Evolutionary conservation across 495 filamentous ascomycete genomes (phyloP), one percentile per base, ranked within the genome.

Genomic region (Terfezia claveryi): DNA sequence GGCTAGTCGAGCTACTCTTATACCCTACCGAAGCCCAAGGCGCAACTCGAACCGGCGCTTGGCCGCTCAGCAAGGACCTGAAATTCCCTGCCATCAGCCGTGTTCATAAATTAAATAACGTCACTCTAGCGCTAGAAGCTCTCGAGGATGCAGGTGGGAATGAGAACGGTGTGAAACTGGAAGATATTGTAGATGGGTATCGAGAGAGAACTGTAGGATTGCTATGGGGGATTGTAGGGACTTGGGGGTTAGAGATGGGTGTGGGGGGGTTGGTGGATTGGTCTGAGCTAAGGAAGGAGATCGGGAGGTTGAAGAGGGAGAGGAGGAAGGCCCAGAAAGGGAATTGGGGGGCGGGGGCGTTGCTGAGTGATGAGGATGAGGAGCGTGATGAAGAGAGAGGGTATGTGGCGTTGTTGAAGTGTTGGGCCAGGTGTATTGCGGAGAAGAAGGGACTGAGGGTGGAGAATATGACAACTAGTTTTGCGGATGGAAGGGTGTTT

Each of bases 111-210:
- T 10, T 79, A 2, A 73, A 76, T 68, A 83, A 83, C 59, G 73
- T 76, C 3, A 71, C 74, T 56, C 62, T 81, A n/a, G 75, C 76
- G 1, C 64, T 83, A 2, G 66, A 68, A 41, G 75, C 80, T 1
- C 63, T 83, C 27, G 56, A 63, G 5, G 68, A 69, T 10, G 64
- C 71, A 4, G 60, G 62, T 14, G 70, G 70, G 4, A 63, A 70
- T 9, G 61, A 57, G 2, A 58, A 66, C 20, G 62, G 67, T n/a
- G 60, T 79, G 17, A 70, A 65, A 17, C 70, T 80, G 1, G 76
- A 78, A 49, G 78, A 83, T 46, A 77, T 82, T 44, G 76, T 82
- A 7, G 74, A 83, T 59, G 80, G 80, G 7, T 74, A 80, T 56
- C 73, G 80, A 36, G 80, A 83, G 59, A 82, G 76, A 65, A 82